These are phyloP conservation scores for Schizothecium vesticola DNA, from an alignment of 495 filamentous ascomycete species.

Conservation along the genomic window DNA sequence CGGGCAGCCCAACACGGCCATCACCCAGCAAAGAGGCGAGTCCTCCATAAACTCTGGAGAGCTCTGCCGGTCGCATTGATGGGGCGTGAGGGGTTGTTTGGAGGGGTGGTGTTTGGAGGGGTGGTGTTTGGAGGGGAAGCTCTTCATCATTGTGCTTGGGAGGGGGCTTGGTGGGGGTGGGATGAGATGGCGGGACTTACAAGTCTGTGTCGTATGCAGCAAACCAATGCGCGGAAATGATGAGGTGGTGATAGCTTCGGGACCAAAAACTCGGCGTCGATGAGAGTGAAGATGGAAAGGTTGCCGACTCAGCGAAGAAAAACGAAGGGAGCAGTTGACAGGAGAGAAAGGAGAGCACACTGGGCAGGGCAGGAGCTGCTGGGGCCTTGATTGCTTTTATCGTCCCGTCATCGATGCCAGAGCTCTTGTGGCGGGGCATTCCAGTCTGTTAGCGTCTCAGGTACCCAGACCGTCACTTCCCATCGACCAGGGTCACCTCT, in stretches of 20 bases:
- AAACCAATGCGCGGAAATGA: not conserved
- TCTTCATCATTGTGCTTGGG: not conserved
- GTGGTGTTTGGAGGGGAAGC: not conserved
- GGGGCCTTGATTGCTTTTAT: conserved; percentile 26
- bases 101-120: not conserved
- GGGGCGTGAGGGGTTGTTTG: not conserved
- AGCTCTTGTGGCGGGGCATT: conserved; percentile 3
- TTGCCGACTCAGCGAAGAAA: not conserved
- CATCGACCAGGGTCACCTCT: conserved; percentile 18
- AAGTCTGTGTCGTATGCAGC: not conserved
- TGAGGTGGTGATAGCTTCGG: not conserved
- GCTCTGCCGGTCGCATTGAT: not conserved
- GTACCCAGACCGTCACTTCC: conserved; percentile 17
- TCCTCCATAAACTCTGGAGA: not conserved
- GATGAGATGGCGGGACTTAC: not conserved
- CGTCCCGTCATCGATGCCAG: conserved; percentile 4
- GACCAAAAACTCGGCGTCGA: not conserved
- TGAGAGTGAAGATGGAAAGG: not conserved
- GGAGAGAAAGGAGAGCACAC: conserved; percentile 7
- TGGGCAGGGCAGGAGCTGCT: conserved; percentile 1
- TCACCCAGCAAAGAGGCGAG: not conserved
- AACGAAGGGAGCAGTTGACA: not conserved
- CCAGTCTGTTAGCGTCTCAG: conserved; percentile 26
- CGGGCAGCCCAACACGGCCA: not conserved
- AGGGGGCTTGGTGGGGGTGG: not conserved